Evolutionary conservation across 371 early-diverging fungal genomes (phyloP).

Genomic region (Fennellomyces sp.): DNA sequence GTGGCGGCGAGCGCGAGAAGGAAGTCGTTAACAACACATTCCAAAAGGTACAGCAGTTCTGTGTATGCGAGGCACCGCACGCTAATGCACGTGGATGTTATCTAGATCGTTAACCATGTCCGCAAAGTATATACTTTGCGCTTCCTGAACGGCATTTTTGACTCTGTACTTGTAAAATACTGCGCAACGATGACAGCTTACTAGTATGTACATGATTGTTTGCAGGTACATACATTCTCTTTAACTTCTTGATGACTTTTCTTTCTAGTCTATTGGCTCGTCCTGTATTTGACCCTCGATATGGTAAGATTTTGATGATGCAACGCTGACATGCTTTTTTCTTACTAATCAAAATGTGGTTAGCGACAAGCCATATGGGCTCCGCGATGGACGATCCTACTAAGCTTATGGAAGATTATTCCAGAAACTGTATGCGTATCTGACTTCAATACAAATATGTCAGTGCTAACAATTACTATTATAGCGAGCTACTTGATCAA

Average conservation of each 20-base stretch:
- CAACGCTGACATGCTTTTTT: neutral
- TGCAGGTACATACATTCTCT: neutral
- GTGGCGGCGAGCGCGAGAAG: constrained; percentile 77
- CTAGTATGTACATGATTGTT: constrained; percentile 47
- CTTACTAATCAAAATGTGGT: neutral
- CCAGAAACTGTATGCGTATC: constrained; percentile 68
- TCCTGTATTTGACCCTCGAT: constrained; percentile 76
- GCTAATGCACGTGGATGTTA: no score
- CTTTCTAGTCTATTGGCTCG: constrained; percentile 66
- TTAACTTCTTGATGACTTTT: neutral
- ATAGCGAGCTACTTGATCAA: constrained; percentile 84
- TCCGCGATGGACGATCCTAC: constrained; percentile 65
- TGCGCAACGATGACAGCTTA: constrained; percentile 90
- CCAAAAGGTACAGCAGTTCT: constrained; percentile 58
- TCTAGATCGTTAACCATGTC: constrained; percentile 73
- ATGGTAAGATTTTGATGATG: constrained; percentile 42
- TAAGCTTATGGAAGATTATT: constrained; percentile 86
- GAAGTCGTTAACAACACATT: constrained; percentile 73
- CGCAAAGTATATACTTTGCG: constrained; percentile 76
- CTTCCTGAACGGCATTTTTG: constrained; percentile 80
- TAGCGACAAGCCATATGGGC: constrained; percentile 62
- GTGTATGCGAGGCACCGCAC: neutral
- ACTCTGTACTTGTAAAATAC: constrained; percentile 87
- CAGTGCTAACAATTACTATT: neutral
- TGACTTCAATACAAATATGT: neutral